phyloP scores from a whole-genome alignment of 768 basidiomycete species.

The Mycena latifolia region DNA sequence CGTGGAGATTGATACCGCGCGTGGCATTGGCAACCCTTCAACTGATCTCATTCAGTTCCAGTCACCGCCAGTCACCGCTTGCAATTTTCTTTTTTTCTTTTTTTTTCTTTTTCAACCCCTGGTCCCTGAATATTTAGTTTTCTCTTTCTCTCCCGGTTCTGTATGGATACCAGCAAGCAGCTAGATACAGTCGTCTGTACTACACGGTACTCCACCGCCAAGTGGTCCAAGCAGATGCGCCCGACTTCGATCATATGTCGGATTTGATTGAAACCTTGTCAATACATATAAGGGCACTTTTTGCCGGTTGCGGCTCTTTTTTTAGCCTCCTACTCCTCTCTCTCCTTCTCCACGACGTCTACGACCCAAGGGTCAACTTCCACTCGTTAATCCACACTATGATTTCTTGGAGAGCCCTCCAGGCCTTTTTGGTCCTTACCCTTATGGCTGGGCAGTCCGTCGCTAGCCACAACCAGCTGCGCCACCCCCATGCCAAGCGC shows the following conservation, averaged over 20 bases:
- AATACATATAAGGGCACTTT: slow-evolving; percentile 1
- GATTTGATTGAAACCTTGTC: slow-evolving; percentile 8
- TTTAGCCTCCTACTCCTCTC: neutral
- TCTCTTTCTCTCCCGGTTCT: too few species aligned
- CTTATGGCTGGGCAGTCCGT: slow-evolving; percentile 22
- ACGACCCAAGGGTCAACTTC: slow-evolving; percentile 32
- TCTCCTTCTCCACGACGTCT: slow-evolving; percentile 1
- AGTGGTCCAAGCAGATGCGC: neutral
- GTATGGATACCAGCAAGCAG: too few species aligned
- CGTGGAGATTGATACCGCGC: too few species aligned
- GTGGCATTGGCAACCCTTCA: too few species aligned
- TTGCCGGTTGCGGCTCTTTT: neutral
- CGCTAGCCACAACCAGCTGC: slow-evolving; percentile 10
- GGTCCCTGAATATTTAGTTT: too few species aligned
- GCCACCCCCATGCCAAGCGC: slow-evolving; percentile 12
- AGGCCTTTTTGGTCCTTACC: slow-evolving; percentile 30
- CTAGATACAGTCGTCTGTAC: too few species aligned
- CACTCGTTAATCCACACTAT: slow-evolving; percentile 29
- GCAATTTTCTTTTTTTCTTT: too few species aligned
- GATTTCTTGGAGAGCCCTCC: slow-evolving; percentile 33
- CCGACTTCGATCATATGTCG: slow-evolving; percentile 5
- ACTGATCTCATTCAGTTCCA: too few species aligned
- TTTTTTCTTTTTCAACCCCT: too few species aligned
- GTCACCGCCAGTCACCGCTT: too few species aligned
- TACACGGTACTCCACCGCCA: too few species aligned